These are phyloP conservation scores for Rhynchospora pubera DNA, from an alignment of 176 grass and related monocot genomes.

Conservation along the genomic window DNA sequence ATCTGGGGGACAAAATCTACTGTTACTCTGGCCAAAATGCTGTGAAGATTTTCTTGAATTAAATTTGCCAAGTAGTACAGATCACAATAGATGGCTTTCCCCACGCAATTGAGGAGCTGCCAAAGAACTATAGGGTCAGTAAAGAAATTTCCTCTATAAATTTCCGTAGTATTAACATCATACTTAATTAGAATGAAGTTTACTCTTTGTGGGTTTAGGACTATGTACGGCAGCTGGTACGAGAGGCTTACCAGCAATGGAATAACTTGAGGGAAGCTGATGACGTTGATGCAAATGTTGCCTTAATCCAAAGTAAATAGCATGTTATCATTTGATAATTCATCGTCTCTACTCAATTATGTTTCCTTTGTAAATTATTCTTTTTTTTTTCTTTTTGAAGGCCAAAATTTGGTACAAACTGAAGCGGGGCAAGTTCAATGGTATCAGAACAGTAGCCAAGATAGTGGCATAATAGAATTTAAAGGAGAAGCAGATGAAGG, in stretches of 20 bases:
- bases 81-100: not conserved
- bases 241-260: conserved; percentile 6
- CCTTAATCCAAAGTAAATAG: conserved; percentile 17
- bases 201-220: conserved; percentile 6
- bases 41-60: not conserved
- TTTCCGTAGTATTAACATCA: not conserved
- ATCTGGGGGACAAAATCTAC: conserved; percentile 35
- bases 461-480: not conserved
- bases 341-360: not conserved
- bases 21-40: not conserved
- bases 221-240: not conserved
- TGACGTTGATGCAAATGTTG: not conserved
- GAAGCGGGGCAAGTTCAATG: not conserved
- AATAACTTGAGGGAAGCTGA: not conserved
- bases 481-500: conserved; percentile 7
- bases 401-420: not conserved
- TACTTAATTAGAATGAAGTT: not conserved
- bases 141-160: not conserved
- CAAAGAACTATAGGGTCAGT: not conserved
- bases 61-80: not conserved
- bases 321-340: conserved; percentile 7
- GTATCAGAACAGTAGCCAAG: conserved; percentile 7
- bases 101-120: not conserved
- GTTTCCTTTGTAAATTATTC: not conserved
- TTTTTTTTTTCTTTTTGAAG: not conserved